Conservation (phyloP, 2,329 filamentous ascomycete species). For the Colletotrichum noveboracense region DNA sequence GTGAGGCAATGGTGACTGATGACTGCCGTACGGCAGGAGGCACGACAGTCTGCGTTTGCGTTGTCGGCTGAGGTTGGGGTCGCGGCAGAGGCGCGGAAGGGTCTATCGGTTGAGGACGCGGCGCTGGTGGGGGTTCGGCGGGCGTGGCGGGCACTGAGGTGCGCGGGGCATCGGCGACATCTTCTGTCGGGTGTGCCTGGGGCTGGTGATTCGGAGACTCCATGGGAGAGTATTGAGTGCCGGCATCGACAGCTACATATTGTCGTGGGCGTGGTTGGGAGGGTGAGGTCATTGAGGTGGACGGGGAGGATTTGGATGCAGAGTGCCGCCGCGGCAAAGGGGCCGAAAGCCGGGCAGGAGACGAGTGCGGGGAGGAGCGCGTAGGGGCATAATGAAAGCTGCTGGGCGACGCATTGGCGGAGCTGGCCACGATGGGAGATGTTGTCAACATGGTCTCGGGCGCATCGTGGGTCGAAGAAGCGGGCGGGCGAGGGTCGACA, state of each 20-base stretch:
- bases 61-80: constrained; percentile 12
- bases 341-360: constrained; percentile 44
- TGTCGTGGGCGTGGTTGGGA: constrained; percentile 35
- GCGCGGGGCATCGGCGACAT: constrained; percentile 29
- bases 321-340: constrained; percentile 45
- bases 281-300: constrained; percentile 32
- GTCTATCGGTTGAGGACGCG: constrained; percentile 22
- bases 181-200: neutral
- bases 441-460: constrained; percentile 64
- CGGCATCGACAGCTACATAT: constrained; percentile 53
- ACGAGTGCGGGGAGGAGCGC: constrained; percentile 45
- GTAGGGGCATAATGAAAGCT: constrained; percentile 55
- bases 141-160: constrained; percentile 26
- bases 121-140: constrained; percentile 24
- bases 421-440: constrained; percentile 55
- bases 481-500: neutral
- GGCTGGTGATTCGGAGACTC: constrained; percentile 32
- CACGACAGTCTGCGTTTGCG: constrained; percentile 3
- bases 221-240: constrained; percentile 55
- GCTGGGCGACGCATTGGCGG: constrained; percentile 58
- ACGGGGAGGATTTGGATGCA: constrained; percentile 35
- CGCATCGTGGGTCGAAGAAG: constrained; percentile 43
- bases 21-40: neutral
- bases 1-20: constrained; percentile 32
- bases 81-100: constrained; percentile 14